phyloP scores from a whole-genome alignment of 805 yeast genomes.

The Cyberlindnera samutprakarnensis region DNA sequence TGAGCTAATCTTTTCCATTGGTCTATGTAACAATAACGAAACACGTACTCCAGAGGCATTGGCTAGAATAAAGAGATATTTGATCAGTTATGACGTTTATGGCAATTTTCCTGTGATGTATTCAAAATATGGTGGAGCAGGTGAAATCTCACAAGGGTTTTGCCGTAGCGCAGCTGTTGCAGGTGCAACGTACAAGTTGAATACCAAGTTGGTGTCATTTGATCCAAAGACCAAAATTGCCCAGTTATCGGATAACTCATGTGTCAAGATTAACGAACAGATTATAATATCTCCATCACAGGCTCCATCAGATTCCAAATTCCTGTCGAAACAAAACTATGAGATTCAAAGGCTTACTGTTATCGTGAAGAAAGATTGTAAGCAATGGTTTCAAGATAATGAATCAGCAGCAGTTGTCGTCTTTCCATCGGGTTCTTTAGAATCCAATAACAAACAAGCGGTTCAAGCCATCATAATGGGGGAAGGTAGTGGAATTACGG shows the following conservation, averaged over 20 bases:
- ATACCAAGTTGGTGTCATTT: slow-evolving; percentile 55
- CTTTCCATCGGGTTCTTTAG: slow-evolving; percentile 80
- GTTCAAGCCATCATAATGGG: slow-evolving; percentile 88
- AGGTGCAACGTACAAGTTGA: slow-evolving; percentile 86
- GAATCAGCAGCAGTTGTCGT: slow-evolving; percentile 85
- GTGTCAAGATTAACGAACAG: slow-evolving; percentile 71
- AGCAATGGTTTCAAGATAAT: slow-evolving; percentile 83
- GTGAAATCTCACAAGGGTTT: slow-evolving; percentile 93
- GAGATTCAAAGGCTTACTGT: slow-evolving; percentile 72
- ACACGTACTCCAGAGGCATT: slow-evolving; percentile 70
- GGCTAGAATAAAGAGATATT: slow-evolving; percentile 73
- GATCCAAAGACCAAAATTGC: slow-evolving; percentile 67
- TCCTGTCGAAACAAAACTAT: slow-evolving; percentile 37
- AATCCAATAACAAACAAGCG: slow-evolving; percentile 54
- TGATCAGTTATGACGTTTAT: slow-evolving; percentile 81
- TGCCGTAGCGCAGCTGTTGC: slow-evolving; percentile 98
- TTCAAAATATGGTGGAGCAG: slow-evolving; percentile 92
- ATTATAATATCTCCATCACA: slow-evolving; percentile 71
- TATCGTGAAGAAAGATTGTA: slow-evolving; percentile 79
- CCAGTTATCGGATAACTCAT: slow-evolving; percentile 65
- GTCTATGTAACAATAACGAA: slow-evolving; percentile 56
- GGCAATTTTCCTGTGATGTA: slow-evolving; percentile 91
- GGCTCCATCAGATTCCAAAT: slow-evolving; percentile 35
- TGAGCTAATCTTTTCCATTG: slow-evolving; percentile 83
- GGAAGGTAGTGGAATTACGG: slow-evolving; percentile 81